A percentile compares a stretch with the other conserved stretches of the same genome.
These are phyloP conservation scores for Linum usitatissimum DNA, from an alignment of 345 rosid species.

Conservation along the genomic window DNA sequence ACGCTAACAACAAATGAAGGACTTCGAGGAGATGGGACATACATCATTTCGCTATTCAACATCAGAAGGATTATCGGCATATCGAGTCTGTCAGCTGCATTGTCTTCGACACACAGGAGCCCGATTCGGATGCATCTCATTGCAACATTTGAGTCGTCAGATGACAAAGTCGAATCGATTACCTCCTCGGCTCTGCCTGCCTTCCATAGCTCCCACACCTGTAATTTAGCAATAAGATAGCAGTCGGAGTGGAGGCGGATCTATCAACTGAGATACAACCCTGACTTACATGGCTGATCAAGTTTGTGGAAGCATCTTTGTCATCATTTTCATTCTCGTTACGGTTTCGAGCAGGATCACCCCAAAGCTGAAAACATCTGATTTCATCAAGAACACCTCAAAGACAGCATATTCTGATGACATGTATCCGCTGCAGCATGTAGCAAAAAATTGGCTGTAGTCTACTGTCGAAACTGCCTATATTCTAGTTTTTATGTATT, in stretches of 20 bases:
- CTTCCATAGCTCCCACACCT: slow-evolving; percentile 14
- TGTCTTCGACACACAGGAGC: neutral
- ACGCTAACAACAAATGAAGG: neutral
- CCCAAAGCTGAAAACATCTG: slow-evolving; percentile 22
- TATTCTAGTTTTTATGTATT: too few relatives aligned
- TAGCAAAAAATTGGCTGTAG: too few relatives aligned
- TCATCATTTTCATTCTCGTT: slow-evolving; percentile 11
- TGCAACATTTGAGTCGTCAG: neutral
- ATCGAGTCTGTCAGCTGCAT: neutral
- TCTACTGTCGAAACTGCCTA: too few relatives aligned
- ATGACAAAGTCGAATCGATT: neutral
- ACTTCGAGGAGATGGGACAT: neutral
- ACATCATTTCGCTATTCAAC: neutral
- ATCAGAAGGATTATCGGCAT: neutral
- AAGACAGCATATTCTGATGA: slow-evolving; percentile 18
- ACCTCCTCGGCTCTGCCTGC: slow-evolving; percentile 6
- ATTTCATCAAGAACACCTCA: slow-evolving; percentile 13
- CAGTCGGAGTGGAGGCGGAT: too few relatives aligned
- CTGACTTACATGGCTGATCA: slow-evolving; percentile 18
- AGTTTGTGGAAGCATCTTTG: neutral
- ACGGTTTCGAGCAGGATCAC: slow-evolving; percentile 15
- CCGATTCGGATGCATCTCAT: neutral
- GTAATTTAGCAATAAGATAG: too few relatives aligned
- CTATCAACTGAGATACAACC: too few relatives aligned
- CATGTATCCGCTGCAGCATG: slow-evolving; percentile 26